These are phyloP conservation scores for Suillus weaverae DNA, from an alignment of 768 basidiomycete species.

Conservation along the genomic window DNA sequence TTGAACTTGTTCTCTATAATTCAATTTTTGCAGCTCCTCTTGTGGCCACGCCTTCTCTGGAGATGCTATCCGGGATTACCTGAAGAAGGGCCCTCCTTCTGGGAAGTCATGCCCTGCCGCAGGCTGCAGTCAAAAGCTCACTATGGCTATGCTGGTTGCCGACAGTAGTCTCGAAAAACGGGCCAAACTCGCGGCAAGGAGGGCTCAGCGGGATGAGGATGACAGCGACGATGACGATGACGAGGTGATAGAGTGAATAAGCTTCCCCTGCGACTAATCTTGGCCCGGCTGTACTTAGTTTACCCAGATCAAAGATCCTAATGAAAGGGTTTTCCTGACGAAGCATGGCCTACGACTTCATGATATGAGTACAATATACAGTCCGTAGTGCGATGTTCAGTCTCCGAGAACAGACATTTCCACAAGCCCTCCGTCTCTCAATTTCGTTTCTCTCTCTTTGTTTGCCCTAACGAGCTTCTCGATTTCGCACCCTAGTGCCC, in stretches of 20 bases:
- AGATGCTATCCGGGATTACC: slow-evolving; percentile 65
- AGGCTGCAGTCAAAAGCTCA: slow-evolving; percentile 66
- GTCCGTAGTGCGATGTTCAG: neutral
- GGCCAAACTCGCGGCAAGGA: slow-evolving; percentile 57
- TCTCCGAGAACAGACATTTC: slow-evolving; percentile 16
- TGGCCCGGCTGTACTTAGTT: neutral
- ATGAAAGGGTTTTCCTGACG: neutral
- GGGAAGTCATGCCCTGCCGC: slow-evolving; percentile 64
- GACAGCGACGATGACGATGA: slow-evolving; percentile 43
- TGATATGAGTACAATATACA: neutral
- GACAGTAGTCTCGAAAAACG: slow-evolving; percentile 64
- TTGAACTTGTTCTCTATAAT: slow-evolving; percentile 4
- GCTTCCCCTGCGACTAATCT: neutral
- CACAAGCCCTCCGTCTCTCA: slow-evolving; percentile 66
- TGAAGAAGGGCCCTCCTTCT: slow-evolving; percentile 37
- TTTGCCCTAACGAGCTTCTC: slow-evolving; percentile 72
- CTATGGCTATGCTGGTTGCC: slow-evolving; percentile 46
- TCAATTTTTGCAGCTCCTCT: slow-evolving; percentile 42
- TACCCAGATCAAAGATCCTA: neutral
- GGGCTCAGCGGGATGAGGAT: slow-evolving; percentile 43
- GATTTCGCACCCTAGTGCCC: slow-evolving; percentile 89
- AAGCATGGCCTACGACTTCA: neutral
- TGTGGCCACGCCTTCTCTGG: slow-evolving; percentile 86
- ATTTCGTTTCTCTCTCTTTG: slow-evolving; percentile 59
- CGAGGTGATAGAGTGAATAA: slow-evolving; percentile 54